Conservation (phyloP, 2,329 filamentous ascomycete species). For the Fusarium algeriense region DNA sequence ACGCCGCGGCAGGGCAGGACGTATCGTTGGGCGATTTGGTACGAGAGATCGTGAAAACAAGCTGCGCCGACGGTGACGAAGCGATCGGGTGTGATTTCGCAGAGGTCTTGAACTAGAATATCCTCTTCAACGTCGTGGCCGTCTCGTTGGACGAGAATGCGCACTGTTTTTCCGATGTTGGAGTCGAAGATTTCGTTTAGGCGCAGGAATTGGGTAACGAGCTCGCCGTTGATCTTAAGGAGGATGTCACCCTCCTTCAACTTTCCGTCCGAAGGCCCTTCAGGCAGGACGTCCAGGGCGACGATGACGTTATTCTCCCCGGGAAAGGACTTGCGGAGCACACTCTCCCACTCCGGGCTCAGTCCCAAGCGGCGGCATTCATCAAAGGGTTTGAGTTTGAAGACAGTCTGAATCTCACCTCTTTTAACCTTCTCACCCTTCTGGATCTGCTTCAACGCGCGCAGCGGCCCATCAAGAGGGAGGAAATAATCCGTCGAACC, state of each 20-base stretch:
- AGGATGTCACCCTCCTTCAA: constrained; percentile 91
- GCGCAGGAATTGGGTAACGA: constrained; percentile 91
- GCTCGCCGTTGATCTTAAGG: constrained; percentile 90
- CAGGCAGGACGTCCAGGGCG: constrained; percentile 90
- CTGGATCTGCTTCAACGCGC: constrained; percentile 88
- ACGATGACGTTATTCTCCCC: constrained; percentile 97
- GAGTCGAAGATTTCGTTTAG: constrained; percentile 91
- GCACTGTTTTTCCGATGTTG: constrained; percentile 80
- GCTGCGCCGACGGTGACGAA: constrained; percentile 94
- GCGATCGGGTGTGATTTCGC: constrained; percentile 92
- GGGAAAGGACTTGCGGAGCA: constrained; percentile 84
- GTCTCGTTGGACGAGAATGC: constrained; percentile 86
- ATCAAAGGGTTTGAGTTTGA: constrained; percentile 95
- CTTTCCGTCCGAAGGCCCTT: constrained; percentile 86
- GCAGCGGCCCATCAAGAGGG: constrained; percentile 87
- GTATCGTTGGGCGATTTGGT: constrained; percentile 94
- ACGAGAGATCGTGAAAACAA: constrained; percentile 95
- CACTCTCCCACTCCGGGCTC: constrained; percentile 85
- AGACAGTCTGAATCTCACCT: constrained; percentile 96
- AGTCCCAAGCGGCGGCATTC: constrained; percentile 92
- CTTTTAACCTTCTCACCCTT: constrained; percentile 80
- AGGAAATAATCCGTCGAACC: constrained; percentile 98
- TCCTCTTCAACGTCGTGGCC: constrained; percentile 88
- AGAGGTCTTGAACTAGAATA: constrained; percentile 86
- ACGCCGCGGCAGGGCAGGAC: constrained; percentile 94